Conservation (phyloP, 805 yeast species). For the Wickerhamomyces bovis region DNA sequence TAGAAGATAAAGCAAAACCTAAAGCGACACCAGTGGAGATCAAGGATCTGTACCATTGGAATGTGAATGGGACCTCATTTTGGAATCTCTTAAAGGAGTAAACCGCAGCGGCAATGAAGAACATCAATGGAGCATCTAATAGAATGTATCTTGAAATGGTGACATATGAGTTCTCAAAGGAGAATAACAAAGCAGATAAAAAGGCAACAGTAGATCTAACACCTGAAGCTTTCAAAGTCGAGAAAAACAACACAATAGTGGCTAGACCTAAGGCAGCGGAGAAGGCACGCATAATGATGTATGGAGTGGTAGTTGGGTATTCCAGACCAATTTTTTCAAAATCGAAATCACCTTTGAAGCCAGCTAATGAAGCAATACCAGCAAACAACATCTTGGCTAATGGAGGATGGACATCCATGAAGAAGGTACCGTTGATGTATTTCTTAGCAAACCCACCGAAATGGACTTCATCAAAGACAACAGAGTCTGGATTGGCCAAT, state of each 20-base stretch:
- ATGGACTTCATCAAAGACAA: constrained; percentile 90
- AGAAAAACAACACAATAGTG: constrained; percentile 58
- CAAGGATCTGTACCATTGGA: constrained; percentile 53
- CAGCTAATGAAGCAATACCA: constrained; percentile 59
- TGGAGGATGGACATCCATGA: constrained; percentile 79
- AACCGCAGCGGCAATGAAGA: constrained; percentile 68
- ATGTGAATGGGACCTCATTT: constrained; percentile 53
- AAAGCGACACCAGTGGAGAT: constrained; percentile 60
- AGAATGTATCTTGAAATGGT: constrained; percentile 73
- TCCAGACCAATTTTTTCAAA: constrained; percentile 61
- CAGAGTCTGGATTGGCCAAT: constrained; percentile 66
- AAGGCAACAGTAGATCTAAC: constrained; percentile 60
- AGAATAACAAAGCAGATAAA: constrained; percentile 46
- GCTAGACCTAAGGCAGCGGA: constrained; percentile 65
- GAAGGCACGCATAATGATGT: constrained; percentile 60
- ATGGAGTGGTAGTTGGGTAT: constrained; percentile 56
- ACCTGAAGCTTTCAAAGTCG: constrained; percentile 68
- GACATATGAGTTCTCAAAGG: constrained; percentile 60
- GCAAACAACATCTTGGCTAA: constrained; percentile 73
- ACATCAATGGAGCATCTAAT: constrained; percentile 69
- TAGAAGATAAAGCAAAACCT: constrained; percentile 68
- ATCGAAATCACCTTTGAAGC: constrained; percentile 64
- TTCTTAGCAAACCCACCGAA: constrained; percentile 95
- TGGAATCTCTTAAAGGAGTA: constrained; percentile 65
- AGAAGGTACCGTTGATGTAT: constrained; percentile 59